phyloP scores from a whole-genome alignment of 2,329 filamentous ascomycete genomes.

The Drechmeria coniospora region DNA sequence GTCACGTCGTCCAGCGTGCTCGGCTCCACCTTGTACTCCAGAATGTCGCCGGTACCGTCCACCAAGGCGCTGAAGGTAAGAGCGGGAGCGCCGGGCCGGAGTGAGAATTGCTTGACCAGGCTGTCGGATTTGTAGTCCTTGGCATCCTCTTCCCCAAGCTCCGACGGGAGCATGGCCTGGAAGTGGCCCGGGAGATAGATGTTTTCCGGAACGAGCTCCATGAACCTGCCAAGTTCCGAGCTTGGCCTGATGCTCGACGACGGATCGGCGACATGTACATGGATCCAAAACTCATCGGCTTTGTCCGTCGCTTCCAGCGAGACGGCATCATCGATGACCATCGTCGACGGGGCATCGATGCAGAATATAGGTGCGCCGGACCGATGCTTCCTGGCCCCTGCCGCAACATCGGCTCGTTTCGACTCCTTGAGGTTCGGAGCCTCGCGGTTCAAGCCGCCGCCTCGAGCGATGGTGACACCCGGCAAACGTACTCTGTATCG shows the following conservation, averaged over 20 bases:
- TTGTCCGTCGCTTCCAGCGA: slow-evolving; percentile 47
- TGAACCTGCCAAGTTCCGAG: slow-evolving; percentile 41
- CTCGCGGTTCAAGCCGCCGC: slow-evolving; percentile 24
- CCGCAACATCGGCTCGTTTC: slow-evolving; percentile 27
- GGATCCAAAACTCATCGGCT: slow-evolving; percentile 52
- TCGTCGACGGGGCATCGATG: slow-evolving; percentile 51
- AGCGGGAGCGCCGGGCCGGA: slow-evolving; percentile 33
- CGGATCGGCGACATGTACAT: slow-evolving; percentile 66
- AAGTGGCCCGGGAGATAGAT: slow-evolving; percentile 44
- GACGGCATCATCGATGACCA: slow-evolving; percentile 66
- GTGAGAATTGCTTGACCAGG: slow-evolving; percentile 36
- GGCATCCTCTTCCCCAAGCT: slow-evolving; percentile 13
- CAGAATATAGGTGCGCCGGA: slow-evolving; percentile 47
- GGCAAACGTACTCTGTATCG: slow-evolving; percentile 46
- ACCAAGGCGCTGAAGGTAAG: slow-evolving; percentile 49
- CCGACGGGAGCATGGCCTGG: slow-evolving; percentile 39
- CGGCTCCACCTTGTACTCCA: slow-evolving; percentile 39
- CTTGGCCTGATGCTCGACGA: slow-evolving; percentile 50
- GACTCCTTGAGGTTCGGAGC: slow-evolving; percentile 17
- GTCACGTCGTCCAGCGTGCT: slow-evolving; percentile 38
- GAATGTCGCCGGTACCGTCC: slow-evolving; percentile 33
- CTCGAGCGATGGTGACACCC: slow-evolving; percentile 25
- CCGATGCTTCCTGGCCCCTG: slow-evolving; percentile 42
- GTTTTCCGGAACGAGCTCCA: slow-evolving; percentile 44
- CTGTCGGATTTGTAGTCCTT: slow-evolving; percentile 18